Evolutionary conservation across 176 grass and related monocot species (phyloP).

Genomic region (Avena eriantha): DNA sequence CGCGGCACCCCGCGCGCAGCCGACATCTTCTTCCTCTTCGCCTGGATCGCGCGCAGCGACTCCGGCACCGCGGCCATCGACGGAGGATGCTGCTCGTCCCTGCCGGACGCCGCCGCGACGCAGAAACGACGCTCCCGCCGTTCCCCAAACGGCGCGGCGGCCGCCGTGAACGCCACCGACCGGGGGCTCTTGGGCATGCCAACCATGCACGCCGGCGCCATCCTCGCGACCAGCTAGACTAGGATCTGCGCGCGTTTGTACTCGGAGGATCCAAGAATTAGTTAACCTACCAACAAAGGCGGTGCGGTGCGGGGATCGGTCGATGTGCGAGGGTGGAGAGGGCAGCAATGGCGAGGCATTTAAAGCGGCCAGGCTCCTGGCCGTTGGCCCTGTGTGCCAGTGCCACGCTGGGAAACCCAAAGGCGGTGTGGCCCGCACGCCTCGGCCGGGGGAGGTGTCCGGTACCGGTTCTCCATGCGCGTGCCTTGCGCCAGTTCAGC

Average conservation of each 20-base stretch:
- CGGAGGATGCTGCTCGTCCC: conserved; percentile 16
- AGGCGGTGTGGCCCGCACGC: conserved; percentile 33
- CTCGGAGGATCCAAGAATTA: conserved; percentile 16
- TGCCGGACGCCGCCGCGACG: conserved; percentile 28
- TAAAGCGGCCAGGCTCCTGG: conserved; percentile 33
- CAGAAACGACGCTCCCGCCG: conserved; percentile 13
- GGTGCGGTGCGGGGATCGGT: conserved; percentile 31
- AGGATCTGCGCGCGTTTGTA: not conserved
- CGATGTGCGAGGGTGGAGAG: conserved; percentile 11
- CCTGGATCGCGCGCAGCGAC: conserved; percentile 53
- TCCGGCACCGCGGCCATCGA: conserved; percentile 47
- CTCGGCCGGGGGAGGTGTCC: conserved; percentile 18
- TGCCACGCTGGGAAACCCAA: not conserved
- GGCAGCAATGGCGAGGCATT: conserved; percentile 50
- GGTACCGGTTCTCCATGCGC: conserved; percentile 40
- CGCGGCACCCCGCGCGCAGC: conserved; percentile 48
- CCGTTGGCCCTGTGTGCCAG: not conserved
- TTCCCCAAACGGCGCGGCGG: not conserved
- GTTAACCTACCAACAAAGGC: conserved; percentile 30
- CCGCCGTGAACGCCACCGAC: conserved; percentile 22
- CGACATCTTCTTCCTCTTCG: conserved; percentile 45
- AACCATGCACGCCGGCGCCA: conserved; percentile 48
- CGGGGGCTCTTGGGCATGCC: conserved; percentile 39
- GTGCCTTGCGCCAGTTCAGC: conserved; percentile 53
- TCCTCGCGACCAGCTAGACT: conserved; percentile 6